Evolutionary conservation across 306 rosid genomes (phyloP).

Genomic region (Ormosia semicastrata): DNA sequence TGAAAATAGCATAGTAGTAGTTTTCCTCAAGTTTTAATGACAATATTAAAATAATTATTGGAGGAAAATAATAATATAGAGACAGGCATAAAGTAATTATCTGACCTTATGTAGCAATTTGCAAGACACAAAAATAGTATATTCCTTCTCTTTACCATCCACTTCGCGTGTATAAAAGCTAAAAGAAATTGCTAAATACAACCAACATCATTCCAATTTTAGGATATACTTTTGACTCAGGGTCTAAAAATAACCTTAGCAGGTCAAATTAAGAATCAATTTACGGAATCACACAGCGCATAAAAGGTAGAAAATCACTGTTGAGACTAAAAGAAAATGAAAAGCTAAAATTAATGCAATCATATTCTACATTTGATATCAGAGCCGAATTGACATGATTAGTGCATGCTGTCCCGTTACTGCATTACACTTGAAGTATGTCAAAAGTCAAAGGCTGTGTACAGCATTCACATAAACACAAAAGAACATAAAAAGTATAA

Average conservation of each 20-base stretch:
- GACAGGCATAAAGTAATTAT: background rate
- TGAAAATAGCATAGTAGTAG: too few species aligned
- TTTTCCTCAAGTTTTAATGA: too few species aligned
- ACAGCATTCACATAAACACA: background rate
- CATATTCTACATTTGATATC: background rate
- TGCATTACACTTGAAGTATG: background rate
- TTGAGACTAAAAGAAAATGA: background rate
- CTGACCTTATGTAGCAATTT: background rate
- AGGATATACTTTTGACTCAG: background rate
- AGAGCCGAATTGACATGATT: background rate
- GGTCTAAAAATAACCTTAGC: background rate
- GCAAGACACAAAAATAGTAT: background rate
- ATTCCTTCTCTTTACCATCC: background rate
- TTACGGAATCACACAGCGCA: background rate
- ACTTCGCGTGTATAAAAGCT: background rate
- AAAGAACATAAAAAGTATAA: background rate
- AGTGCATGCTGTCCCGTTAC: background rate
- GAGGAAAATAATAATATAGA: background rate
- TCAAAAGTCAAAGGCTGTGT: background rate
- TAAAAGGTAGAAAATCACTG: background rate
- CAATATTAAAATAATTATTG: too few species aligned
- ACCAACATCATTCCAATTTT: background rate
- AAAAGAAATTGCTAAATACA: background rate
- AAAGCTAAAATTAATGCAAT: background rate
- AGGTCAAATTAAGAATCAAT: background rate